These are phyloP conservation scores for Mycena amicta DNA, from an alignment of 768 basidiomycete species.

Conservation along the genomic window DNA sequence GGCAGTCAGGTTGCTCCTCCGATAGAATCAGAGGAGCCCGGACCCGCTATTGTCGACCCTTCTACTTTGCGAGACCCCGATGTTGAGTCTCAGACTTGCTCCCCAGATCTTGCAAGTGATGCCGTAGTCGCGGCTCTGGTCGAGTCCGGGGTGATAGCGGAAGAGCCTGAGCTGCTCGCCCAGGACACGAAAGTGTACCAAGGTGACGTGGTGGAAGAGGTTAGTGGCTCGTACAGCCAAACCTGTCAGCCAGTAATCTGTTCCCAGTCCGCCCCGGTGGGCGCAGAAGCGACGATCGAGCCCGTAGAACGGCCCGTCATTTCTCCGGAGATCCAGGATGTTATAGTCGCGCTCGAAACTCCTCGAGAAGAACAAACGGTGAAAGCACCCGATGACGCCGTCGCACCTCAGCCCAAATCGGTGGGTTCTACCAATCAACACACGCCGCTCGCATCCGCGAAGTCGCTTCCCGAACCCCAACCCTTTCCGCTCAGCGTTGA, in stretches of 20 bases:
- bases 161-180: neutral
- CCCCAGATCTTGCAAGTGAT: constrained; percentile 15
- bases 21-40: constrained; percentile 5
- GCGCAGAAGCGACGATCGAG: neutral
- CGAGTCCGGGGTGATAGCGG: constrained; percentile 11
- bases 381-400: too few species aligned
- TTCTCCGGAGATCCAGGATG: neutral
- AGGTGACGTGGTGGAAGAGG: neutral
- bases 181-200: too few species aligned
- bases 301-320: neutral
- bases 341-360: neutral
- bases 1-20: constrained; percentile 13
- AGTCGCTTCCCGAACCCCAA: constrained; percentile 10
- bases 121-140: constrained; percentile 20
- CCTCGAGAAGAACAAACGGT: neutral
- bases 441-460: constrained; percentile 9
- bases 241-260: too few species aligned
- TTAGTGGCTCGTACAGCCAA: too few species aligned
- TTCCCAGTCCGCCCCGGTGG: neutral
- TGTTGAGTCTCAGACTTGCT: constrained; percentile 15
- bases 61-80: constrained; percentile 19
- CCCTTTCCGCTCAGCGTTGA: constrained; percentile 9
- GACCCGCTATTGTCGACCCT: constrained; percentile 15
- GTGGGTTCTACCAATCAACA: constrained; percentile 1
- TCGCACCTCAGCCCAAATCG: too few species aligned